A percentile compares a stretch with the other conserved stretches of the same genome.
phyloP scores from a whole-genome alignment of 139 green algal species.

The Chlamydomonas sp. region DNA sequence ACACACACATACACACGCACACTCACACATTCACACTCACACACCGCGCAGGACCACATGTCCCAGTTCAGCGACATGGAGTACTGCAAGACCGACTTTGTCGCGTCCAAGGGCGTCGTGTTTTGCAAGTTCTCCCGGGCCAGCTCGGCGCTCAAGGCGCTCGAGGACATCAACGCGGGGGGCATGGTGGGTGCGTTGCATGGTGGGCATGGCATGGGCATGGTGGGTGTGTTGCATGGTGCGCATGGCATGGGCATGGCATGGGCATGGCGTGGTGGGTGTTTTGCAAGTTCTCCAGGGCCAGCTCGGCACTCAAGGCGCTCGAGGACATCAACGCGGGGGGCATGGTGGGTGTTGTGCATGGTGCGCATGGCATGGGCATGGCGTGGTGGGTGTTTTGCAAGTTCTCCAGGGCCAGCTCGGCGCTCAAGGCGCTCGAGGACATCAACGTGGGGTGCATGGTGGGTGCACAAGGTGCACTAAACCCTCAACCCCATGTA shows the following conservation, averaged over 20 bases:
- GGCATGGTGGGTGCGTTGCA: constrained; percentile 49
- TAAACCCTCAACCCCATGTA: no score
- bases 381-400: no score
- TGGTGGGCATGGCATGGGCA: no score
- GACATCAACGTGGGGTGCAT: constrained; percentile 44
- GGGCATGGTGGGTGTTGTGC: constrained; percentile 51
- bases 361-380: no score
- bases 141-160: constrained; percentile 57
- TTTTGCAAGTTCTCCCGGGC: constrained; percentile 79
- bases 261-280: no score
- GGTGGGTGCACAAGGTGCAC: no score
- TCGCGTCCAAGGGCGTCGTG: constrained; percentile 77
- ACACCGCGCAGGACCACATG: constrained; percentile 53
- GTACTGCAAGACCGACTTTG: constrained; percentile 88
- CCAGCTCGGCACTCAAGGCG: constrained; percentile 60
- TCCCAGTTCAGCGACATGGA: constrained; percentile 58
- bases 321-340: constrained; percentile 61
- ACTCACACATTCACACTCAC: no score
- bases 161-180: constrained; percentile 59
- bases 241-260: no score
- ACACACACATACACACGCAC: no score
- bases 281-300: constrained; percentile 78
- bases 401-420: constrained; percentile 74
- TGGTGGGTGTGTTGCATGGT: no score
- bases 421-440: constrained; percentile 68